A percentile compares a stretch with the other conserved stretches of the same genome.
phyloP scores from a whole-genome alignment of 306 rosid genomes.

The Pterocarpus macrocarpus region DNA sequence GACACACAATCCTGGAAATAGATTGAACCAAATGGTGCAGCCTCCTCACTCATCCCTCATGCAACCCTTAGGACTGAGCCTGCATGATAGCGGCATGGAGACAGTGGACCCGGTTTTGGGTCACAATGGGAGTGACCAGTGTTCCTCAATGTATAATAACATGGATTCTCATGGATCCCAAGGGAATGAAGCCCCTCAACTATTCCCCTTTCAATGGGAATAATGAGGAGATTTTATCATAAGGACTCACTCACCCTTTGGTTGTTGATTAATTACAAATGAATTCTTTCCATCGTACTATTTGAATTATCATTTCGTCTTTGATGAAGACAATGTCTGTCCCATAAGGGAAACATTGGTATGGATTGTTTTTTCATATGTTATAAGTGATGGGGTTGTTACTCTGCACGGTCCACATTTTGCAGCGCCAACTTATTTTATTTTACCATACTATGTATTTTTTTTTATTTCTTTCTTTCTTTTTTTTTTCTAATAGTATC shows the following conservation, averaged over 20 bases:
- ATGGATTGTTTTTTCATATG: not conserved
- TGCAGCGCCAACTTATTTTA: not conserved
- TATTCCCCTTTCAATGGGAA: constrained; percentile 85
- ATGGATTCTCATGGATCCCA: constrained; percentile 61
- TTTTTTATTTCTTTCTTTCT: too few relatives aligned
- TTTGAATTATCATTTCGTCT: constrained; percentile 18
- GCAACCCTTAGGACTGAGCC: constrained; percentile 64
- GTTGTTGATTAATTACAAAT: constrained; percentile 14
- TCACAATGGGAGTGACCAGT: constrained; percentile 57
- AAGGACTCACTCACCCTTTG: constrained; percentile 14
- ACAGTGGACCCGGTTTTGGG: constrained; percentile 68
- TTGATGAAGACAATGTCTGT: constrained; percentile 4
- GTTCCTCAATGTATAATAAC: constrained; percentile 61
- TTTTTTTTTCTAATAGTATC: too few relatives aligned
- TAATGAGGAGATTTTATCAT: constrained; percentile 32
- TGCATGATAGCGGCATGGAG: constrained; percentile 59
- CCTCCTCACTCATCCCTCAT: constrained; percentile 59
- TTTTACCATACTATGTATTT: too few relatives aligned
- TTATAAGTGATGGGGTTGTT: not conserved
- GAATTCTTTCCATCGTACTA: constrained; percentile 11
- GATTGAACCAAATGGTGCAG: constrained; percentile 64
- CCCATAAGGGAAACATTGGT: not conserved
- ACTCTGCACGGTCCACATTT: not conserved
- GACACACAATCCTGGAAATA: constrained; percentile 64
- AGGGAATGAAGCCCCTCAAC: constrained; percentile 62